These are phyloP conservation scores for Fusarium udum DNA, from an alignment of 2,329 filamentous ascomycete genomes.

Conservation along the genomic window DNA sequence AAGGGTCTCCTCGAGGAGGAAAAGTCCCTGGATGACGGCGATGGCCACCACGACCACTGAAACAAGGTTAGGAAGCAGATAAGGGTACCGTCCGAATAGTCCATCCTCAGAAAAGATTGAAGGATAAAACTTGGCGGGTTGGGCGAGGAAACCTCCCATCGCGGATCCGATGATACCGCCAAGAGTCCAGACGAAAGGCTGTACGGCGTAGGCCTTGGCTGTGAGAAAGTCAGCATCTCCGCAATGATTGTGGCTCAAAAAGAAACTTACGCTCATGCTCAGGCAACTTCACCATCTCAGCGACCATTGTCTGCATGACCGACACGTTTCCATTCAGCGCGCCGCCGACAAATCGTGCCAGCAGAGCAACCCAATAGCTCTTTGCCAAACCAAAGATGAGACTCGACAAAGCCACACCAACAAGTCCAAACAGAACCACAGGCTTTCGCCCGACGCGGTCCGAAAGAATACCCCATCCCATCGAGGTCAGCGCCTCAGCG, in stretches of 20 bases:
- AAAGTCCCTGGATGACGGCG: conserved; percentile 70
- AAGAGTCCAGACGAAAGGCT: conserved; percentile 88
- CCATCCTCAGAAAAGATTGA: conserved; percentile 66
- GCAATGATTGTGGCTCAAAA: accelerated
- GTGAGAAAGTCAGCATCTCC: background rate
- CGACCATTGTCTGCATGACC: conserved; percentile 87
- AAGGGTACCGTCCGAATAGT: conserved; percentile 71
- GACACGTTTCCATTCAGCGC: conserved; percentile 90
- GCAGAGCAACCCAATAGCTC: conserved; percentile 79
- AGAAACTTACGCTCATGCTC: conserved; percentile 73
- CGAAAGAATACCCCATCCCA: conserved; percentile 59
- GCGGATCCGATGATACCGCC: conserved; percentile 89
- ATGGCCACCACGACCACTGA: conserved; percentile 71
- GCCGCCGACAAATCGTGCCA: conserved; percentile 86
- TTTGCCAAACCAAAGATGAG: conserved; percentile 83
- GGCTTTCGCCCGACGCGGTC: conserved; percentile 76
- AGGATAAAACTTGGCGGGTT: conserved; percentile 68
- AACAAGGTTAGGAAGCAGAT: conserved; percentile 54
- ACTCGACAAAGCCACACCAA: conserved; percentile 80
- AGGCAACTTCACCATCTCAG: conserved; percentile 88
- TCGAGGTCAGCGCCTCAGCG: conserved; percentile 87
- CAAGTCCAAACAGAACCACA: conserved; percentile 76
- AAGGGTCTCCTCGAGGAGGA: conserved; percentile 66
- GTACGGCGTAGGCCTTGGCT: conserved; percentile 79
- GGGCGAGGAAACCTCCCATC: conserved; percentile 80